Evolutionary conservation across 2,329 filamentous ascomycete species (phyloP).

Genomic region (Ophiostoma ulmi): DNA sequence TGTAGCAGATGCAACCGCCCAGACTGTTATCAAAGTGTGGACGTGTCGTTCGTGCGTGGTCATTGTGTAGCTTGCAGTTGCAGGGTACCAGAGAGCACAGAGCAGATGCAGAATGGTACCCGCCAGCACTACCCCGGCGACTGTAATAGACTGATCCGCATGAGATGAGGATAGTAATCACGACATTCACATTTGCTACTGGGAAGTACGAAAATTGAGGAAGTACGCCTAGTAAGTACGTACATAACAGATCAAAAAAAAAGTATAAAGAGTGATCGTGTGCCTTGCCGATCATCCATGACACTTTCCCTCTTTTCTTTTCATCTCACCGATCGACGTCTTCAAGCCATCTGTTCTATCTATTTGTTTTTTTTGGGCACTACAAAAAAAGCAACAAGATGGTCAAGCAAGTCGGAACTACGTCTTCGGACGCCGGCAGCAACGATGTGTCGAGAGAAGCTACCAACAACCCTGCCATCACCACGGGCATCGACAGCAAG

Average conservation of each 20-base stretch:
- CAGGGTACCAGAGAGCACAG: not conserved
- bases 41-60: not conserved
- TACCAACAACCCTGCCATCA: not conserved
- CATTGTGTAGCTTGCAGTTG: not conserved
- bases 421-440: slow-evolving; percentile 10
- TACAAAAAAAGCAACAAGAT: not conserved
- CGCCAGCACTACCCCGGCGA: not conserved
- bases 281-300: not conserved
- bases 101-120: not conserved
- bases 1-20: slow-evolving; percentile 1
- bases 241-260: not conserved
- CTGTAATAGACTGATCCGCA: not conserved
- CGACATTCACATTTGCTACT: slow-evolving; percentile 5
- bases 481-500: not conserved
- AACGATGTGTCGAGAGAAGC: not conserved
- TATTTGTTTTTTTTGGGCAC: not conserved
- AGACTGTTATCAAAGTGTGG: not conserved
- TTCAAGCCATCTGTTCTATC: not conserved
- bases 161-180: not conserved
- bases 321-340: not conserved
- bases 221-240: too few species aligned
- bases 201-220: not conserved
- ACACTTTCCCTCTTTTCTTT: not conserved
- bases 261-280: not conserved
- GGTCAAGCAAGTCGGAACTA: slow-evolving; percentile 3